Evolutionary conservation across 1,139 yeast genomes (phyloP).

Genomic region (Kodamaea fungicola): DNA sequence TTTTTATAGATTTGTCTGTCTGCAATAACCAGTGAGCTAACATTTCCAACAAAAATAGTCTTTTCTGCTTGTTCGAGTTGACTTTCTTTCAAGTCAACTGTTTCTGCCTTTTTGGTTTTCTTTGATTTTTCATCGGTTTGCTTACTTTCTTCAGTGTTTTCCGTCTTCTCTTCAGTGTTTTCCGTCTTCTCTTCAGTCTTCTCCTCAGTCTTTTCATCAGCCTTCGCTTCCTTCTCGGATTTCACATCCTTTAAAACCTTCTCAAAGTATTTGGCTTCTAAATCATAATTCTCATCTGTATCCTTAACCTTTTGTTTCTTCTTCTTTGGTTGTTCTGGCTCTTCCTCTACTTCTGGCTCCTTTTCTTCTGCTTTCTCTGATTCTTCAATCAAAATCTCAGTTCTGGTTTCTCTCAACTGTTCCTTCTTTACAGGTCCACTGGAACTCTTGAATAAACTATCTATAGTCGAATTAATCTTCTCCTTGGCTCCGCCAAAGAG

Average conservation of each 20-base stretch:
- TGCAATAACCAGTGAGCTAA: slow-evolving; percentile 62
- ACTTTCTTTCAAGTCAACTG: slow-evolving; percentile 53
- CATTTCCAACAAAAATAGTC: slow-evolving; percentile 88
- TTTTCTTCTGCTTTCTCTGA: slow-evolving; percentile 15
- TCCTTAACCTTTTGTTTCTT: slow-evolving; percentile 19
- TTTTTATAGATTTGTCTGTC: slow-evolving; percentile 58
- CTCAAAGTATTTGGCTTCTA: slow-evolving; percentile 46
- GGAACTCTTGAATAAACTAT: slow-evolving; percentile 36
- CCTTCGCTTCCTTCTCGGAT: slow-evolving; percentile 11
- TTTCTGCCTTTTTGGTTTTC: slow-evolving; percentile 20
- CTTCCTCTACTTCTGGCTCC: slow-evolving; percentile 7
- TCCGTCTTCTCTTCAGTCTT: not conserved
- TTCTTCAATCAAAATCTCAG: slow-evolving; percentile 20
- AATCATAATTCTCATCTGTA: slow-evolving; percentile 39
- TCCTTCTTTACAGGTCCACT: slow-evolving; percentile 36
- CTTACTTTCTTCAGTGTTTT: slow-evolving; percentile 12
- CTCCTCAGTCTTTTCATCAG: slow-evolving; percentile 12
- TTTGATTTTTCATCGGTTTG: not conserved
- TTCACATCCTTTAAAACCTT: slow-evolving; percentile 31
- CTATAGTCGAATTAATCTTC: slow-evolving; percentile 39
- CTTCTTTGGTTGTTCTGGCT: slow-evolving; percentile 7
- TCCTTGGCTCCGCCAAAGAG: slow-evolving; percentile 29
- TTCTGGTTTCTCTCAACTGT: slow-evolving; percentile 23
- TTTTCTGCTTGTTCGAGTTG: slow-evolving; percentile 84
- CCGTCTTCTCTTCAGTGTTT: not conserved